These are phyloP conservation scores for Trebouxia sp. DNA, from an alignment of 139 green algal species.

Conservation along the genomic window DNA sequence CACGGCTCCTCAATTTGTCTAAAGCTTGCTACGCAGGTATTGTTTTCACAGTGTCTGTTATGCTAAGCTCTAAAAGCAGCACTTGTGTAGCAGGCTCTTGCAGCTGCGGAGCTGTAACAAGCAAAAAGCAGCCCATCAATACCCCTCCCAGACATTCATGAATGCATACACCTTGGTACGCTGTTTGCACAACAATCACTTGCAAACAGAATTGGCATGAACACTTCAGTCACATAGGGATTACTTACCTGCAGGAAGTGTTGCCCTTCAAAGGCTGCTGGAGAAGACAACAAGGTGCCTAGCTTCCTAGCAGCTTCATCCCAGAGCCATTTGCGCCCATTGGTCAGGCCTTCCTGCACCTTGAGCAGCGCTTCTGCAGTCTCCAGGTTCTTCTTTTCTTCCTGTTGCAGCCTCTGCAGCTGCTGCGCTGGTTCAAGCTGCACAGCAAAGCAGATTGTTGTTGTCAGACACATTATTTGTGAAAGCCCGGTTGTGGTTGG, in stretches of 20 bases:
- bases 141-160: too few relatives aligned
- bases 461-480: too few relatives aligned
- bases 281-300: constrained; percentile 41
- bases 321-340: constrained; percentile 46
- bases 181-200: background rate
- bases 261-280: constrained; percentile 53
- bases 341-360: constrained; percentile 34
- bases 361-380: constrained; percentile 6
- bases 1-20: too few relatives aligned
- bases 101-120: too few relatives aligned
- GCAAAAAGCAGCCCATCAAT: too few relatives aligned
- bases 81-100: too few relatives aligned
- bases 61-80: too few relatives aligned
- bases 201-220: background rate
- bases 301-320: constrained; percentile 51
- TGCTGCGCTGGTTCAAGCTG: background rate
- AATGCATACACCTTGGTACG: too few relatives aligned
- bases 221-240: too few relatives aligned
- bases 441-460: background rate
- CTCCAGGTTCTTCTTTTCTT: background rate
- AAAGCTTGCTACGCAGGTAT: too few relatives aligned
- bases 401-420: background rate
- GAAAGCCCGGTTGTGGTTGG: too few relatives aligned
- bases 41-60: too few relatives aligned
- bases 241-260: constrained; percentile 51